Evolutionary conservation across 1,284 basidiomycete species (phyloP).

Genomic region (Fomitiporia mediterranea): DNA sequence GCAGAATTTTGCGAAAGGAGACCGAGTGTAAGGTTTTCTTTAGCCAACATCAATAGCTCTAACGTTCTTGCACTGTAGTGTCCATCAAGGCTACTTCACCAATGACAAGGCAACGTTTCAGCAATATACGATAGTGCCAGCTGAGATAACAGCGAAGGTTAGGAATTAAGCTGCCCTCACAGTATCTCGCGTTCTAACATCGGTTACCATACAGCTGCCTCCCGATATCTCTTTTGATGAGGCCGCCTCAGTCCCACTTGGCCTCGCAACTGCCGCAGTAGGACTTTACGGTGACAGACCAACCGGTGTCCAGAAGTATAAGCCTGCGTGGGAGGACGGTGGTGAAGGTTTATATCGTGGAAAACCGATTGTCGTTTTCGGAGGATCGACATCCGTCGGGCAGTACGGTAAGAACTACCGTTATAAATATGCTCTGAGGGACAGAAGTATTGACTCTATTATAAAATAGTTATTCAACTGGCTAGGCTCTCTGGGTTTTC

Average conservation of each 20-base stretch:
- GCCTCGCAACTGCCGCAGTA: slow-evolving; percentile 35
- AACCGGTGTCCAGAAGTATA: not conserved
- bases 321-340: slow-evolving; percentile 23
- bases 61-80: not conserved
- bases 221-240: slow-evolving; percentile 30
- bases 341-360: slow-evolving; percentile 26
- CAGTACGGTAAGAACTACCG: slow-evolving; percentile 31
- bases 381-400: slow-evolving; percentile 36
- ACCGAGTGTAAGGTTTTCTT: slow-evolving; percentile 32
- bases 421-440: not conserved
- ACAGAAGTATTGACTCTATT: not conserved
- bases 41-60: not conserved
- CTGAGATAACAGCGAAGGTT: slow-evolving; percentile 27
- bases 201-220: slow-evolving; percentile 27
- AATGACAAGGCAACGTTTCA: slow-evolving; percentile 28
- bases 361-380: slow-evolving; percentile 33
- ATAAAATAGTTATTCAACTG: slow-evolving; percentile 38
- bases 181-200: not conserved
- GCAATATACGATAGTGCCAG: slow-evolving; percentile 26
- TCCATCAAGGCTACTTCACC: slow-evolving; percentile 24
- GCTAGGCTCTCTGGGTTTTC: slow-evolving; percentile 49
- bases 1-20: slow-evolving; percentile 34
- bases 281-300: slow-evolving; percentile 27
- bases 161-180: not conserved
- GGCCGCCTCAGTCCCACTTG: slow-evolving; percentile 37